Conservation (phyloP, 1,284 basidiomycete species). For the Laetiporus sulphureus region DNA sequence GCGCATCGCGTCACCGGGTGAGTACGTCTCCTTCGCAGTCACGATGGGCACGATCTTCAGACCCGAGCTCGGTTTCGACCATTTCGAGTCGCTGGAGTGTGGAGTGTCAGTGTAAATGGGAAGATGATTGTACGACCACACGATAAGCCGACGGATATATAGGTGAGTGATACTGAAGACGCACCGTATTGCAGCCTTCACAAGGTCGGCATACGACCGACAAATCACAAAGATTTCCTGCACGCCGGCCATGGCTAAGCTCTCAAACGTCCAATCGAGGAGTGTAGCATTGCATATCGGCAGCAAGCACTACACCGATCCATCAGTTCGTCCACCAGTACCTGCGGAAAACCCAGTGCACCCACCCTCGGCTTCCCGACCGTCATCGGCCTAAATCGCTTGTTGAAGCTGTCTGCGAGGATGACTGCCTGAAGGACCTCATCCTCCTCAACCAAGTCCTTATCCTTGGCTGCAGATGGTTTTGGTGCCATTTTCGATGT, state of each 20-base stretch:
- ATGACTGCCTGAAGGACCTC: conserved; percentile 88
- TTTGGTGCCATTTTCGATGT: conserved; percentile 57
- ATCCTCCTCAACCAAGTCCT: conserved; percentile 56
- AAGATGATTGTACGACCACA: conserved; percentile 2
- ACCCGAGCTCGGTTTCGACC: conserved; percentile 69
- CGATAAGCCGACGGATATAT: no score
- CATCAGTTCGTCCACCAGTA: conserved; percentile 8
- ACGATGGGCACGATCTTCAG: conserved; percentile 86
- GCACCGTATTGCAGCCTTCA: conserved; percentile 77
- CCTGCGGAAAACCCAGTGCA: conserved; percentile 7
- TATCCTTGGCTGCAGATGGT: conserved; percentile 50
- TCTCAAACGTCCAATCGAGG: conserved; percentile 95
- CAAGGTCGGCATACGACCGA: conserved; percentile 79
- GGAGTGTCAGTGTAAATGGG: conserved; percentile 2
- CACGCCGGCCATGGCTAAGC: conserved; percentile 86
- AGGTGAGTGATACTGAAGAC: no score
- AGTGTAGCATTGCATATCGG: conserved; percentile 93
- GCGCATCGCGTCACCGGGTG: conserved; percentile 92
- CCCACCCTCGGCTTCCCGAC: conserved; percentile 74
- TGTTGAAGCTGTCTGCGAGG: conserved; percentile 93
- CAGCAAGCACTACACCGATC: conserved; percentile 67
- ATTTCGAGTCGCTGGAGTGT: conserved; percentile 71
- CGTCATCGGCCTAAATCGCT: conserved; percentile 86
- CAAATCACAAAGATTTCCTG: conserved; percentile 95
- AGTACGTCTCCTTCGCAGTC: conserved; percentile 83